phyloP scores from a whole-genome alignment of 805 yeast species.

The Cyberlindnera saturnus region DNA sequence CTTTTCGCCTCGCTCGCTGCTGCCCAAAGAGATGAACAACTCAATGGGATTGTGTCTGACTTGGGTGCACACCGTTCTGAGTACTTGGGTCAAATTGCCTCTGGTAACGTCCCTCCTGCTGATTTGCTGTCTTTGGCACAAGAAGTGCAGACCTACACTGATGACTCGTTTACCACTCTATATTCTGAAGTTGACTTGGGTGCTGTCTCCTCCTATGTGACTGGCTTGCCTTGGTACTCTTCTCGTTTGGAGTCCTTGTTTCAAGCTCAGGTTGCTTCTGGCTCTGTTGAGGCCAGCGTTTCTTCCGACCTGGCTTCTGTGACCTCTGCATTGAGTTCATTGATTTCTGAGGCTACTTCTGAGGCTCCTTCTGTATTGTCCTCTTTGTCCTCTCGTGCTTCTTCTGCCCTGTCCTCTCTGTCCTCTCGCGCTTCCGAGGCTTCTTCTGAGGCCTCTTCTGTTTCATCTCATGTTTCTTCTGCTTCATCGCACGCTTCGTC shows the following conservation, averaged over 20 bases:
- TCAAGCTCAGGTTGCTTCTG: conserved; percentile 10
- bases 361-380: conserved; percentile 2
- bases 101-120: conserved; percentile 23
- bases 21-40: conserved; percentile 5
- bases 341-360: conserved; percentile 1
- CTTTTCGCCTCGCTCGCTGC: conserved; percentile 7
- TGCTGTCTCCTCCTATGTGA: conserved; percentile 22
- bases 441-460: conserved; percentile 6
- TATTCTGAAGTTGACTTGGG: conserved; percentile 21
- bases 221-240: conserved; percentile 30
- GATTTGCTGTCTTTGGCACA: conserved; percentile 24
- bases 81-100: conserved; percentile 17
- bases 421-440: conserved; percentile 10
- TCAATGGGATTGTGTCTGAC: conserved; percentile 13
- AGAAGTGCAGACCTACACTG: conserved; percentile 27
- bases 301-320: conserved; percentile 2
- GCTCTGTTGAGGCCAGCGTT: conserved; percentile 6
- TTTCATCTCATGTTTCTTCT: conserved; percentile 4
- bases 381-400: conserved; percentile 4
- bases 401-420: background rate
- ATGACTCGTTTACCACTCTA: conserved; percentile 28
- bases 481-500: background rate
- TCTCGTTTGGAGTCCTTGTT: conserved; percentile 14
- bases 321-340: conserved; percentile 1
- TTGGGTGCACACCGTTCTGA: conserved; percentile 14